These are phyloP conservation scores for Gypsophila paniculata DNA, from an alignment of 179 eudicot species.

Conservation along the genomic window DNA sequence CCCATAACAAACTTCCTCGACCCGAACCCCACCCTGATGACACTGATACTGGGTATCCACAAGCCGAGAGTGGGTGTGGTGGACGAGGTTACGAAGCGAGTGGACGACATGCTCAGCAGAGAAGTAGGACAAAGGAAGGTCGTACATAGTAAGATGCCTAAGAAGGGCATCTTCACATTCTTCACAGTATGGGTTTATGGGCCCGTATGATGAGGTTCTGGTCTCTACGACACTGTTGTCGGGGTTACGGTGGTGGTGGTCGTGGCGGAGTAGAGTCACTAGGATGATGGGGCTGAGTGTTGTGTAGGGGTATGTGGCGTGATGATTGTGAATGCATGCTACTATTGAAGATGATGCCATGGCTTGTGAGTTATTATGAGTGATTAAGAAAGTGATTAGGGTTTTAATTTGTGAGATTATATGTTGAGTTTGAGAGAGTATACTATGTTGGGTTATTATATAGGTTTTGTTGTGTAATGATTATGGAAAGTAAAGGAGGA, in stretches of 20 bases:
- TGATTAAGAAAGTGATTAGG: too few relatives aligned
- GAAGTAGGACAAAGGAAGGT: background rate
- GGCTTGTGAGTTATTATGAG: background rate
- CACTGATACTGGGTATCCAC: background rate
- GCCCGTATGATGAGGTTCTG: background rate
- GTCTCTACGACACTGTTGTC: too few relatives aligned
- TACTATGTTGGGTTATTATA: too few relatives aligned
- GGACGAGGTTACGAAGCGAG: background rate
- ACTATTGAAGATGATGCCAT: constrained; percentile 3
- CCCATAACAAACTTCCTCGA: background rate
- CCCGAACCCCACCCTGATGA: too few relatives aligned
- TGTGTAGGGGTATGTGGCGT: background rate
- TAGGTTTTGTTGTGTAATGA: too few relatives aligned
- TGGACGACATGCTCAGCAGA: background rate
- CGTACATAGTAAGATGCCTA: background rate
- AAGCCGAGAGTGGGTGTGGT: background rate
- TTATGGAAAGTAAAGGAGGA: too few relatives aligned
- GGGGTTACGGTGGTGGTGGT: background rate
- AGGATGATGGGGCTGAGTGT: background rate
- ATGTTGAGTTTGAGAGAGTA: too few relatives aligned
- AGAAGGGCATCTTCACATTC: background rate
- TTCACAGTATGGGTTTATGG: background rate
- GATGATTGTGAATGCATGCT: background rate
- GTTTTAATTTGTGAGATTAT: too few relatives aligned
- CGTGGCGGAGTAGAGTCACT: background rate